These are phyloP conservation scores for Solidago caesia DNA, from an alignment of 129 eudicot genomes.

Conservation along the genomic window DNA sequence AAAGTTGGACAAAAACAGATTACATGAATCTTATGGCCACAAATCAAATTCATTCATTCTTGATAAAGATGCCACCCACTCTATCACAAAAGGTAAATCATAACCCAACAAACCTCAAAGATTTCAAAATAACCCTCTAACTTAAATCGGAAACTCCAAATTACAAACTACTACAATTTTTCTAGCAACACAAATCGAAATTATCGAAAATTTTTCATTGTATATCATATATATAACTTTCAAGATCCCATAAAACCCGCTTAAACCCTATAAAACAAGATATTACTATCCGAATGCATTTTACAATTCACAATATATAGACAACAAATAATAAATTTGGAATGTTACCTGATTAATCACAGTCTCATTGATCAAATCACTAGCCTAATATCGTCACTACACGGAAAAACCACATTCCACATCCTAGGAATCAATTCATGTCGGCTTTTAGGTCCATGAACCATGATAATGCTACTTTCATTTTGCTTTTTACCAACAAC, in stretches of 20 bases:
- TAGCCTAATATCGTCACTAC: conserved; percentile 82
- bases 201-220: background rate
- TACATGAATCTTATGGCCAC: too few relatives aligned
- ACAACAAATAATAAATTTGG: background rate
- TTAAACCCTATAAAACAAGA: background rate
- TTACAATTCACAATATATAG: conserved; percentile 9
- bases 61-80: background rate
- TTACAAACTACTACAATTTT: background rate
- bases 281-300: background rate
- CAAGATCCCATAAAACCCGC: too few relatives aligned
- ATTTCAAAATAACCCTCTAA: too few relatives aligned
- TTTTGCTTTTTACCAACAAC: conserved; percentile 72
- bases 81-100: too few relatives aligned
- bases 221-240: background rate
- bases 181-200: background rate
- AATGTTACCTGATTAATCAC: conserved; percentile 84
- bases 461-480: conserved; percentile 93
- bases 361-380: conserved; percentile 75
- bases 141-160: background rate
- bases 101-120: too few relatives aligned
- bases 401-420: conserved; percentile 70
- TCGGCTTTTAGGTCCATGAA: conserved; percentile 77
- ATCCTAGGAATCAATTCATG: conserved; percentile 83
- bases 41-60: background rate
- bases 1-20: too few relatives aligned